phyloP scores from a whole-genome alignment of 2,329 filamentous ascomycete species.

The Pleomassaria siparia region DNA sequence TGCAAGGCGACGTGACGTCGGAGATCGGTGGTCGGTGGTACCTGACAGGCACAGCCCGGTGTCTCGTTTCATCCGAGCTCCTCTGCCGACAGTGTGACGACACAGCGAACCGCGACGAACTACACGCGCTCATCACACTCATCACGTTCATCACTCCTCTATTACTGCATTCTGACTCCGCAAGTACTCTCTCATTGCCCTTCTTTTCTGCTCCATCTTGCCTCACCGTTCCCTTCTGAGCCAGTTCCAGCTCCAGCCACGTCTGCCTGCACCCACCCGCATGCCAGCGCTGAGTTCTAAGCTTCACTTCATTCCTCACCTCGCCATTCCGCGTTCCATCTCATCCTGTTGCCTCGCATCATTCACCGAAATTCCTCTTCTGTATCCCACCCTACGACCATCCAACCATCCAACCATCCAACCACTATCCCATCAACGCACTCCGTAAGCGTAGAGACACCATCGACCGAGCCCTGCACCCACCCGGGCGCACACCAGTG shows the following conservation, averaged over 20 bases:
- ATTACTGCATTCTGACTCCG: not conserved
- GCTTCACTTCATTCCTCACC: slow-evolving; percentile 1
- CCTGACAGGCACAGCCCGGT: not conserved
- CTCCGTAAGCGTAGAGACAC: not conserved
- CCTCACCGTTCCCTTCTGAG: not conserved
- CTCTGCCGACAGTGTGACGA: not conserved
- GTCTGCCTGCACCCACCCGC: not conserved
- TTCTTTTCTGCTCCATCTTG: not conserved
- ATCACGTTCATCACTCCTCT: not conserved
- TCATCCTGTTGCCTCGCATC: not conserved
- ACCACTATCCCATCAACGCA: not conserved
- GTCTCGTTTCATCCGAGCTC: not conserved
- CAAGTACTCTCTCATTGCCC: not conserved
- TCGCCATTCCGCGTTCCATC: not conserved
- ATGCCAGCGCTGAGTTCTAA: no score
- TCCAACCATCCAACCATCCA: not conserved
- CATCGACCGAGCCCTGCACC: slow-evolving; percentile 11
- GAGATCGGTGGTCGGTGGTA: not conserved
- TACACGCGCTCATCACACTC: not conserved
- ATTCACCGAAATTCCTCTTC: not conserved
- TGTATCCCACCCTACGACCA: not conserved
- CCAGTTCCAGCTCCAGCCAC: not conserved
- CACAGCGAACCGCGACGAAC: not conserved
- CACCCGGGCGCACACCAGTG: slow-evolving; percentile 11
- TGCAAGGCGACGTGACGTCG: not conserved